Evolutionary conservation across 306 rosid genomes (phyloP).

Genomic region (Malus orientalis): DNA sequence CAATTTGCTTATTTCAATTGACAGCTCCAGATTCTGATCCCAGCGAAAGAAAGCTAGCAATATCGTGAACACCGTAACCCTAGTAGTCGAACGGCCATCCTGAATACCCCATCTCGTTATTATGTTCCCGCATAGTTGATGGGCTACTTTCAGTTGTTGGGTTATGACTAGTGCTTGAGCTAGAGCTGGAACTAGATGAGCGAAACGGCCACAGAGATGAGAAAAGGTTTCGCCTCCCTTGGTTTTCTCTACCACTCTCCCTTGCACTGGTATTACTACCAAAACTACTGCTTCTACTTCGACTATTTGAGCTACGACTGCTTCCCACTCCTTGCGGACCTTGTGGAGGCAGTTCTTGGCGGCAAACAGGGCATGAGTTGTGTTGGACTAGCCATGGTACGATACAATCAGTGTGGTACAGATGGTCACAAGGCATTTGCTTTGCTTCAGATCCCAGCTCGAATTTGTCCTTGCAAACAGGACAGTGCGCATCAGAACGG

Average conservation of each 20-base stretch:
- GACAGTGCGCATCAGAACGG: conserved; percentile 60
- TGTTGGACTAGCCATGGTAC: conserved; percentile 72
- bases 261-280: conserved; percentile 23
- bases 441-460: conserved; percentile 63
- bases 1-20: conserved; percentile 12
- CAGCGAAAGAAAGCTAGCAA: not conserved
- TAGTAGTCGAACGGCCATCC: conserved; percentile 59
- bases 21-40: conserved; percentile 3
- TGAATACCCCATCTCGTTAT: conserved; percentile 33
- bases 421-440: conserved; percentile 68
- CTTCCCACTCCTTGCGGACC: conserved; percentile 36
- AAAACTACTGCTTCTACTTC: conserved; percentile 22
- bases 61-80: not conserved
- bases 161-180: conserved; percentile 30
- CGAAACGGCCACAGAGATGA: conserved; percentile 67
- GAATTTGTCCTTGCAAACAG: conserved; percentile 59
- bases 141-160: conserved; percentile 44
- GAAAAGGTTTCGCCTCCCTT: conserved; percentile 44
- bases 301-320: conserved; percentile 20
- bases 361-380: conserved; percentile 77
- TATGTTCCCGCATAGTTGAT: conserved; percentile 28
- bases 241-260: conserved; percentile 34
- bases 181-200: conserved; percentile 45
- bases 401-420: conserved; percentile 64
- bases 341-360: conserved; percentile 56